Base-by-base conservation (phyloP, 345 rosid species). In the Pseudoturritis turrita region DNA sequence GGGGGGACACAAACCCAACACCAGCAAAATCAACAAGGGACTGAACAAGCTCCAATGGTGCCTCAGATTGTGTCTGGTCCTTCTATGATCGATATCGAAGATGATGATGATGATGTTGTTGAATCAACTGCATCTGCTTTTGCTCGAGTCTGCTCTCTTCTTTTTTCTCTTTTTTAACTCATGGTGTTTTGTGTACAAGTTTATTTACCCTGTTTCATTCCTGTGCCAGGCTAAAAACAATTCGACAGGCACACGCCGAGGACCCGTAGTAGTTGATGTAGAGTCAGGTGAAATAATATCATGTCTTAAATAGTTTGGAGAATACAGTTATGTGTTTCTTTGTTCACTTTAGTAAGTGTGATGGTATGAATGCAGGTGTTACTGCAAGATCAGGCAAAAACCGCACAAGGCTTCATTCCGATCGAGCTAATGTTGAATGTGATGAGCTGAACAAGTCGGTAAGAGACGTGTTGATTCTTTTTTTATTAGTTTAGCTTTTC, bases 251-350 rank as follows among this genome's bases (percentile, higher is more conserved):
- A 73, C 80, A 49, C 79, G 64, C 3, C 77, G 80, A 66, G 77
- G 81, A 64, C 39, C 74, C 12, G 28, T 65, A 28, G 50, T 89
- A 3, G 86, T 86, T 63, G 96, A 87, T 83, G 79, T 88, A 39
- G 98, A 89, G 33, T 79, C 93, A 65, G 97, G 99, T 91, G 71
- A 65, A n/a, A n/a, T n/a, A n/a, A n/a, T n/a, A n/a, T n/a, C n/a
- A n/a, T n/a, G n/a, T n/a, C n/a, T n/a, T n/a, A n/a, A n/a, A n/a
- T n/a, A n/a, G n/a, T n/a, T n/a, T n/a, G n/a, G n/a, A n/a, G n/a
- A n/a, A n/a, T n/a, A n/a, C n/a, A n/a, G n/a, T n/a, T n/a, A n/a
- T n/a, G n/a, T n/a, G 58, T 37, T 49, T 39, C 17, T 14, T 8
- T 53, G n/a, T 26, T 71, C 62, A 72, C 46, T 62, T 31, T 43